Percentiles rank a stretch among this genome's conserved stretches.
phyloP scores from a whole-genome alignment of 2,329 filamentous ascomycete species.

The Tolypocladium amazonense region DNA sequence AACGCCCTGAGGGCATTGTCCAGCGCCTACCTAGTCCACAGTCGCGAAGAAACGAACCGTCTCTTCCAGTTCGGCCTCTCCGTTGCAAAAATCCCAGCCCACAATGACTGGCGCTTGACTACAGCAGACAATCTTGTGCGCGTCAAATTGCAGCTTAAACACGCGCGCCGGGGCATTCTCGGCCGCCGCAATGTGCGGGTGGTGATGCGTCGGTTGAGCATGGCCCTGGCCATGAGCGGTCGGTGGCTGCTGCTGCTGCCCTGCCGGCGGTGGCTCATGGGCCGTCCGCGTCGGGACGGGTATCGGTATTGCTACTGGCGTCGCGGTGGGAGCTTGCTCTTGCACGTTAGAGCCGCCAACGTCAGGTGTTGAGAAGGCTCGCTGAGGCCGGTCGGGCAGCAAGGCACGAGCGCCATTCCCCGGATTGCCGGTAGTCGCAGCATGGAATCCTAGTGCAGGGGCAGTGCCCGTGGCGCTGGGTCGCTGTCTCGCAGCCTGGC shows the following conservation, averaged over 20 bases:
- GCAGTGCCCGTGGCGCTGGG: not conserved
- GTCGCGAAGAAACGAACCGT: constrained; percentile 68
- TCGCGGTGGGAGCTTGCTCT: not conserved
- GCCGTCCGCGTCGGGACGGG: constrained; percentile 9
- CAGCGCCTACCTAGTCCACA: constrained; percentile 27
- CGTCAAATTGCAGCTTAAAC: constrained; percentile 96
- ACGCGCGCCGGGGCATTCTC: constrained; percentile 52
- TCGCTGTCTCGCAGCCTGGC: constrained; percentile 22
- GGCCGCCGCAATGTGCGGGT: constrained; percentile 33
- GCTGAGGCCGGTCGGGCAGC: not conserved
- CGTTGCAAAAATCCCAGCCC: constrained; percentile 94
- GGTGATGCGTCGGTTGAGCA: constrained; percentile 15
- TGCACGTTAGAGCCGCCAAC: not conserved
- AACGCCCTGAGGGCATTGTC: too few species aligned
- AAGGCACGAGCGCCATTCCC: not conserved
- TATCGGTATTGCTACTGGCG: not conserved
- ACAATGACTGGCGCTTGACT: constrained; percentile 87
- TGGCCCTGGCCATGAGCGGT: constrained; percentile 4
- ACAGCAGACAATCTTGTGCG: constrained; percentile 85
- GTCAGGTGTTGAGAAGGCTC: not conserved
- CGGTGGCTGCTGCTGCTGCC: not conserved
- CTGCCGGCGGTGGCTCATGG: constrained; percentile 2
- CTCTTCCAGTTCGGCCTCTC: constrained; percentile 68
- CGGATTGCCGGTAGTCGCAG: not conserved
- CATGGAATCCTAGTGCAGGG: not conserved